These are phyloP conservation scores for Neospermospora avenae DNA, from an alignment of 2,329 filamentous ascomycete species.

Conservation along the genomic window DNA sequence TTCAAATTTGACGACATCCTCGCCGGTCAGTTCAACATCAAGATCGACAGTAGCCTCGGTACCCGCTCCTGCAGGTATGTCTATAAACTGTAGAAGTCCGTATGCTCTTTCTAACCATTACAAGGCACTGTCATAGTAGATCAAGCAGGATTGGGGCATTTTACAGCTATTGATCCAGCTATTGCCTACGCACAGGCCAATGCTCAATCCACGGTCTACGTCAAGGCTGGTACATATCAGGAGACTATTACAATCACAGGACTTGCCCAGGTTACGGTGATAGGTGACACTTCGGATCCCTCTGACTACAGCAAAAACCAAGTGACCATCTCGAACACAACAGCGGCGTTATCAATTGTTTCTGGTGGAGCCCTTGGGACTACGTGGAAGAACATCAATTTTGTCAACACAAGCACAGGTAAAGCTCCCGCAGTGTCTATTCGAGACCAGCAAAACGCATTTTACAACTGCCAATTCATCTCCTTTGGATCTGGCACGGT, in stretches of 20 bases:
- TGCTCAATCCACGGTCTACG: conserved; percentile 41
- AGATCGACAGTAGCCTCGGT: not conserved
- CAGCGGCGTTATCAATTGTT: conserved; percentile 29
- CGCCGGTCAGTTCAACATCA: not conserved
- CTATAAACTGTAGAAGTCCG: not conserved
- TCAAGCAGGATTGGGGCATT: conserved; percentile 42
- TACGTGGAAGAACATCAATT: conserved; percentile 9
- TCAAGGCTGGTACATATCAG: conserved; percentile 44
- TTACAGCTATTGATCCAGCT: conserved; percentile 43
- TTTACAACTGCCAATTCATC: conserved; percentile 9
- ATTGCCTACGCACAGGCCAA: conserved; percentile 42
- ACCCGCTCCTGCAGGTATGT: not conserved
- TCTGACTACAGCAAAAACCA: conserved; percentile 38
- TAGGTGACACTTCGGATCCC: conserved; percentile 36
- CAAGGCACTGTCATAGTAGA: conserved; percentile 42
- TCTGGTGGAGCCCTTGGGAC: conserved; percentile 1
- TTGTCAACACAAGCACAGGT: not conserved
- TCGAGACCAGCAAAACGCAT: not conserved
- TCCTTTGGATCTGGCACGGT: not conserved
- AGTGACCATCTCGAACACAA: conserved; percentile 39
- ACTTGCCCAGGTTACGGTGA: conserved; percentile 41
- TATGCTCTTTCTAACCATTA: not conserved
- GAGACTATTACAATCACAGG: conserved; percentile 41
- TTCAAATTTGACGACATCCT: not conserved
- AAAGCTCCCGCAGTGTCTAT: conserved; percentile 5